Evolutionary conservation across 768 basidiomycete species (phyloP).

Genomic region (Russula earlei): DNA sequence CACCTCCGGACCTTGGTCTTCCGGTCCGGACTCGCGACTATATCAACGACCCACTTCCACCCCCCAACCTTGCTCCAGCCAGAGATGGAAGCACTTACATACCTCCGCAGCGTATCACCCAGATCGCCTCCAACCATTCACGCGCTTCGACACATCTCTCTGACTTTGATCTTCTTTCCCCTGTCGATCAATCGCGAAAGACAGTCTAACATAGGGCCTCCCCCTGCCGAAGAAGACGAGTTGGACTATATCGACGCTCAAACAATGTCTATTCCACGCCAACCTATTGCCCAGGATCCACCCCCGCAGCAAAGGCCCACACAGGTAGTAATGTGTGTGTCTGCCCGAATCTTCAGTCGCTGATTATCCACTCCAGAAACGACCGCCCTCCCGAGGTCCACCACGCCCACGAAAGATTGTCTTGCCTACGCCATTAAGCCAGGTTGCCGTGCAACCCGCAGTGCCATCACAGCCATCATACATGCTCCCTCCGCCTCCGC

Average conservation of each 20-base stretch:
- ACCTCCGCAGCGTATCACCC: slow-evolving; percentile 3
- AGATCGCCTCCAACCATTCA: slow-evolving; percentile 11
- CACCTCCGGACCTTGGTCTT: slow-evolving; percentile 1
- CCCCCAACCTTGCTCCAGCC: background rate
- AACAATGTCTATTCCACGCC: background rate
- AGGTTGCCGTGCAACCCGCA: slow-evolving; percentile 2
- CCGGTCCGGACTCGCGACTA: background rate
- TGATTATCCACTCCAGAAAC: background rate
- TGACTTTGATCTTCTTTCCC: slow-evolving; percentile 19
- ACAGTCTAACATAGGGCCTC: slow-evolving; percentile 1
- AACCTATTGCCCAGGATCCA: background rate
- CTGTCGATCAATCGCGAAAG: slow-evolving; percentile 1
- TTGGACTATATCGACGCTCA: slow-evolving; percentile 11
- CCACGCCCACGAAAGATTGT: slow-evolving; percentile 11
- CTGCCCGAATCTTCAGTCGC: too few species aligned
- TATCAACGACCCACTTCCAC: background rate
- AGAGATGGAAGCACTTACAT: background rate
- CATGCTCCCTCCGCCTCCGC: background rate
- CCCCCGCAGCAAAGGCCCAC: background rate
- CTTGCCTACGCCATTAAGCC: slow-evolving; percentile 12
- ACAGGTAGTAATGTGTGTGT: background rate
- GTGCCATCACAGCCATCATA: background rate
- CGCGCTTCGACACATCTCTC: slow-evolving; percentile 18
- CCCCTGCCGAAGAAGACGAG: slow-evolving; percentile 13
- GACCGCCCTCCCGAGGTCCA: background rate